Evolutionary conservation across 2,329 filamentous ascomycete genomes (phyloP), one percentile per base, ranked within the genome.

Genomic region (Botryosphaeria agaves): DNA sequence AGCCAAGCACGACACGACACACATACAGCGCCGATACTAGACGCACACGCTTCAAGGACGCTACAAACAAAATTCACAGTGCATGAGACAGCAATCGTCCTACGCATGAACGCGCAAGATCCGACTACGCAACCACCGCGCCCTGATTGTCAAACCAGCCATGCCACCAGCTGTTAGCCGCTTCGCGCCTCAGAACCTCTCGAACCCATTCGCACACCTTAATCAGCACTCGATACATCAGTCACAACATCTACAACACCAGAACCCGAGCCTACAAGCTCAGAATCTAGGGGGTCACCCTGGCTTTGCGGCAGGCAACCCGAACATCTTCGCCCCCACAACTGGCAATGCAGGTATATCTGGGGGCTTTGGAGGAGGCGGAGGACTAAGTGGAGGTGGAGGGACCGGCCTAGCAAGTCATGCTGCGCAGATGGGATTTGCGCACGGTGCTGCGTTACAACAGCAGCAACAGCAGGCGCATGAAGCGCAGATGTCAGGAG

Each of bases 401-500:
- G 45, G 51, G 34, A 77, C 79, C 14, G 82, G 83, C 1, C 69
- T 93, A 30, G 82, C 76, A 18, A 87, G 82, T 52, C 82, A 91
- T 52, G 83, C 81, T 38, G 83, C 82, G 35, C 74, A 87, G 46
- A 80, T 89, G 67, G 76, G 82, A 5, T 94, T 94, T 50, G 71
- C 77, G 34, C 76, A 87, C 48, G 78, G 75, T 52, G 77, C 61
- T 17, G 59, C 61, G 25, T 50, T 64, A 40, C 62, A 66, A 38
- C 57, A 64, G 38, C 54, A 54, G 34, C 48, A 51, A 36, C 53
- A 53, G 33, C 48, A 52, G 37, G 51, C 48, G 25, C 58, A 49
- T 27, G 55, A 62, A 29, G 51, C 53, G 7, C 55, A 52, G 16
- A 44, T 42, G 15, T 41, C 39, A 6, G 42, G 44, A 21, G 37